Evolutionary conservation across 768 basidiomycete species (phyloP), one percentile per base, ranked within the genome.

Genomic region (Tylopilus felleus): DNA sequence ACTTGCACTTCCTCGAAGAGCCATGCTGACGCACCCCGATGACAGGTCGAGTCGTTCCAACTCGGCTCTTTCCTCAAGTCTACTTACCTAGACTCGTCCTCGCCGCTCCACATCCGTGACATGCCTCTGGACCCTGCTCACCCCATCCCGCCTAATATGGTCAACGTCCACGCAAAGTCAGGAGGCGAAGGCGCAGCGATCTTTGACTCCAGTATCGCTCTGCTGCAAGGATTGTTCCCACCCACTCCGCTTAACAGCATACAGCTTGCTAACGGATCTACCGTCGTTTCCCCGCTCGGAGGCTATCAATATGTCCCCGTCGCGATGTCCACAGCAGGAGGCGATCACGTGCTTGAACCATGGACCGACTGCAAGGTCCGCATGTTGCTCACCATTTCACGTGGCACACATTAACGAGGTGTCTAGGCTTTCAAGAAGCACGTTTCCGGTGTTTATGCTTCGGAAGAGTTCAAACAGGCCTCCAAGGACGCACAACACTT

Each of bases 251-350:
- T 77, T 41, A 87, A 88, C 72, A 82, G 78, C 63, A 85, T 87
- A 52, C 76, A 75, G 9, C 82, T 95, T 22, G 90, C 91, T 8
- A 90, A 94, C 63, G 87, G 85, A 61, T 83, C 84, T 21, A 80
- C 74, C 23, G 71, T 94, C 53, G 75, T 81, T 23, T 80, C 87
- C 8, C 90, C 91, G n/a, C 79, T 93, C 25, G 83, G 84, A 8
- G 88, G 89, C 1, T 94, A 93, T 71, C 90, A 92, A 72, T 94
- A 93, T 60, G 81, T 93, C 51, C 88, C 90, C 28, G 86, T 93
- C 47, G 88, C 90, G 67, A 66, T 70, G 67, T 40, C 53, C 16
- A 45, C 63, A 1, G 61, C 63, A 45, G 57, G 59, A 52, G 86
- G 88, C 56, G 88, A 90, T 67, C 82, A 84, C 61, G 87, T 87